phyloP scores from a whole-genome alignment of 1,139 yeast species.

The Yamadazyma oceani region DNA sequence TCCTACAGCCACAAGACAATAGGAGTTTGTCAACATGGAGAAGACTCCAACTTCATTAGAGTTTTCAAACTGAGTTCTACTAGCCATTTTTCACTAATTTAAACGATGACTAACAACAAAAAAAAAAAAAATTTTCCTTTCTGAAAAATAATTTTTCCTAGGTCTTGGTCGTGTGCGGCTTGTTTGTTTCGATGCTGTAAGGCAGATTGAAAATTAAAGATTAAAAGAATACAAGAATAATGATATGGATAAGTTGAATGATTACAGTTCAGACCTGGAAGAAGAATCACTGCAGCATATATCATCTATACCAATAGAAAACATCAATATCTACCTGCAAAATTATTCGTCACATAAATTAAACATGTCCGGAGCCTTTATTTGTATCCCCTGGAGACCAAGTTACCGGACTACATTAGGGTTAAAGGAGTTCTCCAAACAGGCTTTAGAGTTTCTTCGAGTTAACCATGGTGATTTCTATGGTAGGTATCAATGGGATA shows the following conservation, averaged over 20 bases:
- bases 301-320: not conserved
- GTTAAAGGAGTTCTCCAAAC: conserved; percentile 6
- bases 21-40: conserved; percentile 93
- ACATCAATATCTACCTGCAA: too few species aligned
- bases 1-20: conserved; percentile 95
- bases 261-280: conserved; percentile 11
- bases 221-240: too few species aligned
- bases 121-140: not conserved
- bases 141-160: not conserved
- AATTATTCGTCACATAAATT: conserved; percentile 11
- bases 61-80: conserved; percentile 80
- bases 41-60: conserved; percentile 98
- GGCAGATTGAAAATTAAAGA: too few species aligned
- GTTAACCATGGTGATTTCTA: conserved; percentile 8
- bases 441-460: conserved; percentile 8
- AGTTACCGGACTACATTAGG: conserved; percentile 1
- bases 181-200: not conserved
- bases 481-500: conserved; percentile 10
- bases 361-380: conserved; percentile 10
- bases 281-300: conserved; percentile 7
- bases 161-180: conserved; percentile 3
- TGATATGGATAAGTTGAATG: conserved; percentile 11
- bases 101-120: too few species aligned
- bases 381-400: conserved; percentile 16
- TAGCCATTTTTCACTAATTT: conserved; percentile 37